Base-by-base conservation (phyloP, 805 yeast species). In the Starmerella floris region DNA sequence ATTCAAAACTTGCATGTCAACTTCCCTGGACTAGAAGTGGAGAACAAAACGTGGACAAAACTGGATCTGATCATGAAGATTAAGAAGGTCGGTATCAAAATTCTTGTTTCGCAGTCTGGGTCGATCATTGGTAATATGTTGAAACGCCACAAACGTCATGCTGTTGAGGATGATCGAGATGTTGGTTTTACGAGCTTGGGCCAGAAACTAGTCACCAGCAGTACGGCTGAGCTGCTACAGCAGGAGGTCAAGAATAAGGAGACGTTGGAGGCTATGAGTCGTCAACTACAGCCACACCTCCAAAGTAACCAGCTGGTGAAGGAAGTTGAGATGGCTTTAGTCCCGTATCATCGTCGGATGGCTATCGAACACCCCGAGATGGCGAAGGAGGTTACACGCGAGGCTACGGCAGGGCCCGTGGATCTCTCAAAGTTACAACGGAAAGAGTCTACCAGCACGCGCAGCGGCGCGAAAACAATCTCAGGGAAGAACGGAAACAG, bases 111-210 rank as follows among this genome's bases (percentile, higher is more conserved):
- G n/a, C 69, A 66, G 44, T 70, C 87, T 0, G 95, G 94, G 3
- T 75, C 78, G 44, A 72, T 88, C 39, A 56, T 87, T 28, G 77
- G 80, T n/a, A 83, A 83, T 56, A 84, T 83, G 60, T 62, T 88
- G 28, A 65, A 65, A 31, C 44, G 46, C 10, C 57, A 53, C 44
- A 49, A 44, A 20, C 2, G n/a, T 16, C 43, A 41, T 28, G 30
- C 51, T 28, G 28, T 19, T 19, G 35, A 46, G 21, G 46, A 44
- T 21, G 49, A 45, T 17, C 43, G 44, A 3, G 49, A 48, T 19
- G 17, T 45, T 5, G 37, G 27, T 26, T 43, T 45, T 2, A 35
- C 26, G n/a, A 28, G 32, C 22, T 49, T 57, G 23, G 46, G 28
- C 28, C 28, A 25, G 13, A 25, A 16, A 22, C 23, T 19, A 20